These are phyloP conservation scores for Botryosphaeria agaves DNA, from an alignment of 2,329 filamentous ascomycete species.

Conservation along the genomic window DNA sequence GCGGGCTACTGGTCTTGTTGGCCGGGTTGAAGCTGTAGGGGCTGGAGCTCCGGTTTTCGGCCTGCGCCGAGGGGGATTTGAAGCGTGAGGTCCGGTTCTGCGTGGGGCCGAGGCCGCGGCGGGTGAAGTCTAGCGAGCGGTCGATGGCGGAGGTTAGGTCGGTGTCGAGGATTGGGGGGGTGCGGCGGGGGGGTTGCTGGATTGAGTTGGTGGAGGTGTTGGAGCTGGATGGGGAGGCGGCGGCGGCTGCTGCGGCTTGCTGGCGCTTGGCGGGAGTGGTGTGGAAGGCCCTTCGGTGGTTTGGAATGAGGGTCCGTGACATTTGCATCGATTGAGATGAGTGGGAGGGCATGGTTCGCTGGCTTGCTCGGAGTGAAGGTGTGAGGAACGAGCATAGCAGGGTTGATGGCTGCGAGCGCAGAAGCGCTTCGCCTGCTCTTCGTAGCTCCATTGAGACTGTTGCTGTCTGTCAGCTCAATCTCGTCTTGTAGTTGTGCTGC, in stretches of 20 bases:
- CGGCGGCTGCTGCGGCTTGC: constrained; percentile 3
- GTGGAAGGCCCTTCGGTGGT: constrained; percentile 8
- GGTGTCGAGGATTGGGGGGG: no score
- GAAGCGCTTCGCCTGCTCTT: constrained; percentile 11
- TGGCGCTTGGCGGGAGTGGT: constrained; percentile 5
- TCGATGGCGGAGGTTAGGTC: constrained; percentile 10
- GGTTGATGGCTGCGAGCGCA: constrained; percentile 10
- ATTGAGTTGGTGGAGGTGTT: constrained; percentile 4
- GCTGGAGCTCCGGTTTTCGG: constrained; percentile 5
- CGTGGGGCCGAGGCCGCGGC: constrained; percentile 9
- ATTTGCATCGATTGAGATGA: constrained; percentile 1
- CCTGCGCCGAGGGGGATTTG: constrained; percentile 10
- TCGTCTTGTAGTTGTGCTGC: not conserved
- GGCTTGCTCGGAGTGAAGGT: constrained; percentile 4
- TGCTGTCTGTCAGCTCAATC: not conserved
- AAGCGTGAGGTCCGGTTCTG: constrained; percentile 11
- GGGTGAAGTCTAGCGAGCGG: constrained; percentile 11
- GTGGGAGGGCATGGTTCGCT: constrained; percentile 3
- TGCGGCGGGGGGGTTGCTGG: constrained; percentile 1
- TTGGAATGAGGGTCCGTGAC: constrained; percentile 4
- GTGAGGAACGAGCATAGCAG: constrained; percentile 3
- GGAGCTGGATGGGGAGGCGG: constrained; percentile 2
- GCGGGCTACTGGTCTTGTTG: constrained; percentile 1
- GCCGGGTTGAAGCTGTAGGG: constrained; percentile 3
- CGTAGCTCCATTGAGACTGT: constrained; percentile 12